Base-by-base conservation (phyloP, 2,329 filamentous ascomycete genomes). In the Ophiostoma pallidulum region DNA sequence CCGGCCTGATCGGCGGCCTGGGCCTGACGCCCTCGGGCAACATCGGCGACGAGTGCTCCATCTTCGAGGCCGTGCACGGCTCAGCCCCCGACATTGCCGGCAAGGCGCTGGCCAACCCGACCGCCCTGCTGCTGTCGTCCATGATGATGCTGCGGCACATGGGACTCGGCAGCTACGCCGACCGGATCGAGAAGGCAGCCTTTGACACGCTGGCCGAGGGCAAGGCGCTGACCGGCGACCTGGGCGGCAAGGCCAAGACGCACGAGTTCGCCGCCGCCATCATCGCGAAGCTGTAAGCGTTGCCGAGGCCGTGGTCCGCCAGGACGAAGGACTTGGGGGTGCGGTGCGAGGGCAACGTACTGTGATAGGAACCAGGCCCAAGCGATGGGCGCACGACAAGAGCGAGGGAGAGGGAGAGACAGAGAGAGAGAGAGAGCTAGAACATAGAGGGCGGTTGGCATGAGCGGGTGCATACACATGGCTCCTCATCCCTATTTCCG, bases 131-230 rank as follows among this genome's bases (percentile, higher is more conserved):
- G 56, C 84, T 97, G 63, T 87, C 80, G 69, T 94, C 86, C 67
- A 92, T 97, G 74, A 97, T 98, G 92, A 97, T 98, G 92, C 73
- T 98, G 77, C 84, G 92, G 70, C 92, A 98, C 74, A 97, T 98
- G 91, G 82, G 86, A 62, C 77, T 98, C 56, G 82, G 73, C 67
- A 77, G 87, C 55, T 82, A 97, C 67, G 92, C 92, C 58, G 68
- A 75, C 66, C 82, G 81, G 67, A 97, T 98, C 64, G 87, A 97
- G 77, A 85, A 80, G 69, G 92, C 92, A 57, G 94, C 91, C 64
- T 97, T 98, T 69, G 86, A 86, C 66, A 94, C 90, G 53, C 78
- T 98, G 57, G 84, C 89, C 52, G 90, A 98, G 77, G 92, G 92
- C 73, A 96, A 96, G 84, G 75, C 80, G 53, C 81, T 98, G 68